phyloP scores from a whole-genome alignment of 805 yeast species.

The Zygoascus biomembranicola region DNA sequence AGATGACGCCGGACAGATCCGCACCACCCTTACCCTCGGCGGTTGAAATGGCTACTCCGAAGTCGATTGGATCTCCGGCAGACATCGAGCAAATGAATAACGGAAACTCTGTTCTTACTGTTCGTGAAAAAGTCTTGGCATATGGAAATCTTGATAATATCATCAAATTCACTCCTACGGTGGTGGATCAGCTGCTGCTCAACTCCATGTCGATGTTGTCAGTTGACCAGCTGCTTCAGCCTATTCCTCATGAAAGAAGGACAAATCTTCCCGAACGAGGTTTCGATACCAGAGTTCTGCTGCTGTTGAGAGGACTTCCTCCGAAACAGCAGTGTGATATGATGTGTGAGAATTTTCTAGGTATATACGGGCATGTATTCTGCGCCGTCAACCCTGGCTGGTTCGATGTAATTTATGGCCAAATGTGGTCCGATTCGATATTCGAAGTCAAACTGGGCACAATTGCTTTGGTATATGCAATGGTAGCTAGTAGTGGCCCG shows the following conservation, averaged over 20 bases:
- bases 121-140: not conserved
- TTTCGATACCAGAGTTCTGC: not conserved
- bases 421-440: not conserved
- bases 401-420: constrained; percentile 1
- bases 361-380: constrained; percentile 2
- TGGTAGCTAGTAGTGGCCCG: not conserved
- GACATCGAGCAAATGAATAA: not conserved
- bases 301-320: constrained; percentile 2
- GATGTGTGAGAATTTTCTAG: not conserved
- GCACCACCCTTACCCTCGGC: not conserved
- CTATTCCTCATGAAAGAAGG: not conserved
- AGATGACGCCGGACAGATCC: not conserved
- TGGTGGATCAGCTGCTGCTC: not conserved
- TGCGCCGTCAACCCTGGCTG: constrained; percentile 6
- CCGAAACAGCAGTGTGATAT: constrained; percentile 3
- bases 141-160: not conserved
- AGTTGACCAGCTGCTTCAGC: not conserved
- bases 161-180: constrained; percentile 6
- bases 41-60: not conserved
- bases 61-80: not conserved
- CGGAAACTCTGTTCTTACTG: not conserved
- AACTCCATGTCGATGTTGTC: constrained; percentile 1
- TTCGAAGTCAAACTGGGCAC: constrained; percentile 1
- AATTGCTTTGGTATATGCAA: not conserved
- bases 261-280: not conserved